Percentiles rank a stretch among this genome's conserved stretches.
phyloP scores from a whole-genome alignment of 2,329 filamentous ascomycete genomes.

The Xylariaceae sp. region DNA sequence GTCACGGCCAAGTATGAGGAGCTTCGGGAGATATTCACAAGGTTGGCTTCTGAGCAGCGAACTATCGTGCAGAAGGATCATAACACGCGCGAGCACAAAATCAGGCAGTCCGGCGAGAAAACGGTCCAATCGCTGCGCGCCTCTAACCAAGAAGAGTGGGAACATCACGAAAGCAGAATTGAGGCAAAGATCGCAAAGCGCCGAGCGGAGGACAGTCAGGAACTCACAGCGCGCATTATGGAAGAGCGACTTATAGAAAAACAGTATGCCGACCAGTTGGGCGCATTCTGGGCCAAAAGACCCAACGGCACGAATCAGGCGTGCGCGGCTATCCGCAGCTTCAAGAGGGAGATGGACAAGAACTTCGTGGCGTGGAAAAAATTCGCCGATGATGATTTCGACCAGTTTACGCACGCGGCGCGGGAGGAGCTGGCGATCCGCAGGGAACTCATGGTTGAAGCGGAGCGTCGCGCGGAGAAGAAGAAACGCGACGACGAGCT shows the following conservation, averaged over 20 bases:
- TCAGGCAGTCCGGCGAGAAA: constrained; percentile 24
- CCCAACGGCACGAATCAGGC: constrained; percentile 29
- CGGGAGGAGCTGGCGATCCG: constrained; percentile 40
- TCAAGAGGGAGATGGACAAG: constrained; percentile 42
- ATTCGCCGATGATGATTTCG: constrained; percentile 41
- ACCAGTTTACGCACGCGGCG: constrained; percentile 33
- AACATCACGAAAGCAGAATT: constrained; percentile 26
- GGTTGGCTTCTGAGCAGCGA: constrained; percentile 44
- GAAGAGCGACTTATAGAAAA: constrained; percentile 45
- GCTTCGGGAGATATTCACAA: constrained; percentile 36
- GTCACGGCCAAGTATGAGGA: constrained; percentile 39
- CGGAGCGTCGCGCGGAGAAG: constrained; percentile 31
- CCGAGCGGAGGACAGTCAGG: constrained; percentile 36
- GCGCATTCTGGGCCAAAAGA: constrained; percentile 38
- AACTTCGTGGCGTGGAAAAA: constrained; percentile 40
- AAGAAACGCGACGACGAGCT: constrained; percentile 27
- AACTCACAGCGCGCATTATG: constrained; percentile 40
- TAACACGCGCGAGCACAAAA: constrained; percentile 11
- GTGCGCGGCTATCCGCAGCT: constrained; percentile 33
- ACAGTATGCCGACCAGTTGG: constrained; percentile 40
- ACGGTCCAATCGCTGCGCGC: constrained; percentile 31
- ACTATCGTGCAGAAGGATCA: constrained; percentile 33
- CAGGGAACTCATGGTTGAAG: constrained; percentile 43
- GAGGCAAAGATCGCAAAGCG: constrained; percentile 32
- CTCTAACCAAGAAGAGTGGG: constrained; percentile 35